Evolutionary conservation across 2,329 filamentous ascomycete genomes (phyloP).

Genomic region (Xylariales sp.): DNA sequence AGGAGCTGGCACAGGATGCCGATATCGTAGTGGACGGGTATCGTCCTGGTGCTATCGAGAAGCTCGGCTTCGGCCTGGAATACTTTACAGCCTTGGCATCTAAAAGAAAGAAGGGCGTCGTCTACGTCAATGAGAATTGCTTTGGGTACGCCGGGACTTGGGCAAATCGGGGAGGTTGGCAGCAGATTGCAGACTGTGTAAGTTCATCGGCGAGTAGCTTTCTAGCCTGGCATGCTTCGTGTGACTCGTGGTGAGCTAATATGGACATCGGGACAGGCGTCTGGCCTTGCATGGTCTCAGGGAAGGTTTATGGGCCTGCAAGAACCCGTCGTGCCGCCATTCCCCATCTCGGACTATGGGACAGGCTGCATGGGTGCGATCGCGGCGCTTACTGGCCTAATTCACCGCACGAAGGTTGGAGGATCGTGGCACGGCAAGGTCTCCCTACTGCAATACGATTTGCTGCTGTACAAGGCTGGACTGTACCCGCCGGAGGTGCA

Average conservation of each 20-base stretch:
- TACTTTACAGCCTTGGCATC: constrained; percentile 48
- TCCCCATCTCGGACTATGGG: constrained; percentile 52
- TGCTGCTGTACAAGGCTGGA: constrained; percentile 33
- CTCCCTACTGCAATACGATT: constrained; percentile 30
- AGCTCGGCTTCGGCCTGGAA: constrained; percentile 58
- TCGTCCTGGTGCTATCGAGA: constrained; percentile 59
- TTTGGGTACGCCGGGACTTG: constrained; percentile 62
- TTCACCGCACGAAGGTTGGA: constrained; percentile 24
- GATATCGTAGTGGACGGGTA: constrained; percentile 69
- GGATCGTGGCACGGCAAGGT: constrained; percentile 29
- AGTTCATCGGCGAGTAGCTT: too few relatives aligned
- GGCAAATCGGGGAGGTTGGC: constrained; percentile 63
- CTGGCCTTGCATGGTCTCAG: constrained; percentile 30
- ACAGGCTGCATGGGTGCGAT: constrained; percentile 28
- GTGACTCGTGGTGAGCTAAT: too few relatives aligned
- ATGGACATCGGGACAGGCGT: too few relatives aligned
- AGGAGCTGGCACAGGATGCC: constrained; percentile 54
- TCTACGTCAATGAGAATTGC: constrained; percentile 69
- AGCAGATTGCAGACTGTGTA: constrained; percentile 33
- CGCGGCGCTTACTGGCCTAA: constrained; percentile 26
- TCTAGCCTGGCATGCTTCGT: too few relatives aligned
- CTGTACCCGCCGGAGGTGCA: constrained; percentile 43
- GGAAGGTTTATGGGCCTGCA: constrained; percentile 34
- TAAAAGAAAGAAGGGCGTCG: constrained; percentile 54
- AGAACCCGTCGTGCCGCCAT: constrained; percentile 63